phyloP scores from a whole-genome alignment of 768 basidiomycete genomes.

The Naematelia encephala region DNA sequence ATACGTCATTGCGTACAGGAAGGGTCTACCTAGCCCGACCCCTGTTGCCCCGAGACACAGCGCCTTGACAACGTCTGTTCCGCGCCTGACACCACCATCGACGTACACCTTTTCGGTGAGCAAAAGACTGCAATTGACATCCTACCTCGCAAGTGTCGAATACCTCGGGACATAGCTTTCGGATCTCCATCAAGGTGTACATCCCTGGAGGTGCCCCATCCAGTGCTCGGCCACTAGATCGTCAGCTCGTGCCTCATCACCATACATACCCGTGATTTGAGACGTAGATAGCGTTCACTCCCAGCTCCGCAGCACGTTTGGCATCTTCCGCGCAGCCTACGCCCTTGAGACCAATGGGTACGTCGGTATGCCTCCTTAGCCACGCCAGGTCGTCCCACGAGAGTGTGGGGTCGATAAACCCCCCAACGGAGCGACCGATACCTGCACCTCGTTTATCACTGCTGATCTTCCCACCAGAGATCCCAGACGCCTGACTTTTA shows the following conservation, averaged over 20 bases:
- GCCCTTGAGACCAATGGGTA: constrained; percentile 56
- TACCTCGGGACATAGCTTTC: constrained; percentile 69
- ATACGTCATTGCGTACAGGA: constrained; percentile 52
- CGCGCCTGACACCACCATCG: constrained; percentile 76
- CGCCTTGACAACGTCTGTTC: constrained; percentile 87
- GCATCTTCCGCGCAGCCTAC: too few relatives aligned
- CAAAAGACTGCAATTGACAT: neutral
- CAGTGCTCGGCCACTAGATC: constrained; percentile 22
- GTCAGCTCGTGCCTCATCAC: too few relatives aligned
- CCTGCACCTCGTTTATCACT: too few relatives aligned
- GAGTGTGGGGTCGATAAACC: constrained; percentile 50
- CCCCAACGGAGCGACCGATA: too few relatives aligned
- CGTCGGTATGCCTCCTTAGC: constrained; percentile 51
- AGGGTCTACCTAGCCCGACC: constrained; percentile 51
- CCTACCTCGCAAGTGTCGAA: constrained; percentile 60
- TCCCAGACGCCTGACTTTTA: too few relatives aligned
- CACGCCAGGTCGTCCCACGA: constrained; percentile 58
- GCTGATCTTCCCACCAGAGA: too few relatives aligned
- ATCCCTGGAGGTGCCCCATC: constrained; percentile 50
- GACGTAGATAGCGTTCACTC: too few relatives aligned
- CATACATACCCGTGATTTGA: too few relatives aligned
- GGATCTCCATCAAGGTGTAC: constrained; percentile 67
- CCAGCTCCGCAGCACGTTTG: too few relatives aligned
- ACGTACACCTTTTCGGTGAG: constrained; percentile 67
- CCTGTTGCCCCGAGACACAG: constrained; percentile 62